Evolutionary conservation across 2,329 filamentous ascomycete species (phyloP), one percentile per base, ranked within the genome.

Genomic region (Neodidymelliopsis sp.): DNA sequence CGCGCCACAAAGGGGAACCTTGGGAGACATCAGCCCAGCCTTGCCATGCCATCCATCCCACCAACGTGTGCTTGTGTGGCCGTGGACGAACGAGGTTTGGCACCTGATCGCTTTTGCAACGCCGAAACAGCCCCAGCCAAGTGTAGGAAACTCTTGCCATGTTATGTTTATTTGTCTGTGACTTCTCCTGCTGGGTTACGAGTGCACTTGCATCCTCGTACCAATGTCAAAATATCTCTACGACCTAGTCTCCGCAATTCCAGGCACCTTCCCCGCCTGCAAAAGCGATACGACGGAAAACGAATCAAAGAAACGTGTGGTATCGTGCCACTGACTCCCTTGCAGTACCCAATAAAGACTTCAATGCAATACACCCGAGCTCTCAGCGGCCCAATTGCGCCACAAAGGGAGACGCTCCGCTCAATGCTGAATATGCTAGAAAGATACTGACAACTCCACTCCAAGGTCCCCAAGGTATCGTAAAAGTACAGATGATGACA

Each of bases 311-410:
- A 54, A 60, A 60, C 50, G 42, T 56, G 59, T 70, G 66, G 64
- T 70, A 69, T 69, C 63, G 54, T 67, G 50, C 53, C 61, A 58
- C 49, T 51, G 29, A 63, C 59, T 57, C 61, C 55, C 54, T 41
- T 54, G 33, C 41, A 45, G 45, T 60, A 52, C 52, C 54, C 55
- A 56, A 54, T 51, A 46, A 54, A 40, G n/a, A 44, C 23, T 27
- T 42, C 41, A 48, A 53, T 59, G 44, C 52, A 36, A 45, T 46
- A 34, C 20, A 35, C 38, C 24, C 31, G 22, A 28, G 33, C 31
- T 15, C 46, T 4, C 10, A n/a, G 33, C 29, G 6, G 23, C 28
- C 36, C 27, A 19, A n/a, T 33, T 54, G 49, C 52, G 49, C 57
- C 56, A 50, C 38, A 23, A 24, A 40, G 25, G 42, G 37, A 41